phyloP scores from a whole-genome alignment of 2,329 filamentous ascomycete genomes.

The Fusarium oxysporum region DNA sequence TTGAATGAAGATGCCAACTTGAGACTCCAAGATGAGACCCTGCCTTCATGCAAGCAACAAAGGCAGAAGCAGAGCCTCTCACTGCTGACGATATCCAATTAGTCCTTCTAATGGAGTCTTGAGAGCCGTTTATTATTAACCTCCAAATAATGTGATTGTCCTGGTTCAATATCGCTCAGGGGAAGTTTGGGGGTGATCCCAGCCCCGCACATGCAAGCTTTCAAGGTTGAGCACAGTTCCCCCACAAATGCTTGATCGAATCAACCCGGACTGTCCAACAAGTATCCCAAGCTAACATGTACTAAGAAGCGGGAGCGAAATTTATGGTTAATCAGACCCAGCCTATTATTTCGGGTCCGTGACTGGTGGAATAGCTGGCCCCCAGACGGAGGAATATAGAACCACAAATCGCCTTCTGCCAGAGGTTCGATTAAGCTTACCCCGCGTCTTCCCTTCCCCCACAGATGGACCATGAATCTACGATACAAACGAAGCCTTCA shows the following conservation, averaged over 20 bases:
- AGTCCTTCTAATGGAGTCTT: background rate
- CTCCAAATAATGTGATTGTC: accelerated
- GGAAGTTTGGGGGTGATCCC: background rate
- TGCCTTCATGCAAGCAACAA: no score
- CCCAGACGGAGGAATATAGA: background rate
- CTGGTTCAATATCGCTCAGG: no score
- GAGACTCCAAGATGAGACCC: no score
- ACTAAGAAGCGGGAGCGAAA: background rate
- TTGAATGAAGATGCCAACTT: no score
- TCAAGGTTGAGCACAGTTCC: accelerated
- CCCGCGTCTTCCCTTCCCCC: background rate
- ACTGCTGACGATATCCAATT: no score
- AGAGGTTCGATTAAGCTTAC: background rate
- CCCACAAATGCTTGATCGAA: background rate
- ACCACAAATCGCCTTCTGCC: background rate
- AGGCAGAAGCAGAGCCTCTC: no score
- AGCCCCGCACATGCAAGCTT: background rate
- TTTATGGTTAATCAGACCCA: background rate
- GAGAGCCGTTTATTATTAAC: accelerated
- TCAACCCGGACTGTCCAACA: accelerated
- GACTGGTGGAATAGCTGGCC: background rate
- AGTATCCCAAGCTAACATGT: accelerated
- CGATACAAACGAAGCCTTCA: background rate
- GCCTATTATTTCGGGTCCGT: accelerated
- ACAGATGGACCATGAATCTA: background rate